phyloP scores from a whole-genome alignment of 169 alveolate species.

The Plasmodium cynomolgi region DNA sequence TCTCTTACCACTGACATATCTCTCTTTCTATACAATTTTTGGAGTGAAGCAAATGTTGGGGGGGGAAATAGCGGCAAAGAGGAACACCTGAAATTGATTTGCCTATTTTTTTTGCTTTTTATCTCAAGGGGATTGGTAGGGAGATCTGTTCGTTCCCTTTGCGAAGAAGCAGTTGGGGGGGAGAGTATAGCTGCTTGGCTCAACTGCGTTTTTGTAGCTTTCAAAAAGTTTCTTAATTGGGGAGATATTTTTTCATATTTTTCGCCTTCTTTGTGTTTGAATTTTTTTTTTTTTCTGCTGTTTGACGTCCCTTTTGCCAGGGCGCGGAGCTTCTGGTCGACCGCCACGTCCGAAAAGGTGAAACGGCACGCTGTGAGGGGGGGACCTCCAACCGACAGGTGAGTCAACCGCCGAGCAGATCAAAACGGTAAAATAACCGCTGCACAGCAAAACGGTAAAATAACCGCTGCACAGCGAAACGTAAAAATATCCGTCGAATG shows the following conservation, averaged over 20 bases:
- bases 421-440: background rate
- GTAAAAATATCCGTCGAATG: background rate
- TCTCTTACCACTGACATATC: slow-evolving; percentile 65
- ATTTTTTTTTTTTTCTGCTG: background rate
- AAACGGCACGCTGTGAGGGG: background rate
- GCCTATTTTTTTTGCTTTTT: background rate
- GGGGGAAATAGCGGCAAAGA: background rate
- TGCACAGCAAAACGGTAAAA: too few relatives aligned
- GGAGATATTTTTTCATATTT: background rate
- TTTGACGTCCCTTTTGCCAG: background rate
- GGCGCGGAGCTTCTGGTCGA: background rate
- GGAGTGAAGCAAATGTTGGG: background rate
- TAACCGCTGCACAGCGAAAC: background rate
- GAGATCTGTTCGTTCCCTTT: background rate
- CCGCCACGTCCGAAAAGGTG: background rate
- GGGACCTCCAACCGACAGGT: background rate
- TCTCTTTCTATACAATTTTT: background rate
- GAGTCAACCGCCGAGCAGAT: background rate
- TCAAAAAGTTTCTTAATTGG: background rate
- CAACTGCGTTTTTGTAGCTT: background rate
- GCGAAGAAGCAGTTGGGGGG: background rate
- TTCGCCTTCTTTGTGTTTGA: background rate
- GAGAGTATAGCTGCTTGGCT: background rate
- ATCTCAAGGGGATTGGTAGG: background rate
- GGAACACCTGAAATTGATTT: background rate